Conservation (phyloP, 805 yeast genomes). For the Candida coleopterorum region DNA sequence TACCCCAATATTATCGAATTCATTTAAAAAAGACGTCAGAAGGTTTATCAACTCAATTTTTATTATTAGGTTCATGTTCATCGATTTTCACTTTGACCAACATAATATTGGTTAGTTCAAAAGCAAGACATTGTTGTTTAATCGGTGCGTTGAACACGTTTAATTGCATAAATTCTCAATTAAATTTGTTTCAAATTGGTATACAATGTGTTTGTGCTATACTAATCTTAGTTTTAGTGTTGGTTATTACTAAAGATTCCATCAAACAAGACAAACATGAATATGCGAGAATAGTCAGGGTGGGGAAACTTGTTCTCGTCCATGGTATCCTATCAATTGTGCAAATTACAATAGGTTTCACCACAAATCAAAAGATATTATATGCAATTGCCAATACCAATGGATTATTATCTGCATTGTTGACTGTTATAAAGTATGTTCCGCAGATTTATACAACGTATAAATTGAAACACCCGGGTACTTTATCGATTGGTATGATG, state of each 20-base stretch:
- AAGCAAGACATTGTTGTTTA: slow-evolving; percentile 60
- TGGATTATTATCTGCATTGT: slow-evolving; percentile 60
- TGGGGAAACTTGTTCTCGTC: slow-evolving; percentile 36
- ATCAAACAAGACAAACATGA: slow-evolving; percentile 43
- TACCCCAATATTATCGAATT: slow-evolving; percentile 71
- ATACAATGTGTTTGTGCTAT: slow-evolving; percentile 58
- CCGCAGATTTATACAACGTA: slow-evolving; percentile 78
- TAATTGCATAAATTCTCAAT: slow-evolving; percentile 62
- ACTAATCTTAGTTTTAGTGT: slow-evolving; percentile 52
- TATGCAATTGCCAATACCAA: slow-evolving; percentile 48
- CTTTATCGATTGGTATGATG: slow-evolving; percentile 77
- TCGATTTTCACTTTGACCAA: slow-evolving; percentile 67
- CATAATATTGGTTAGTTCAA: slow-evolving; percentile 54
- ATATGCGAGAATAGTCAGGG: slow-evolving; percentile 34
- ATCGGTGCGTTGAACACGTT: slow-evolving; percentile 39
- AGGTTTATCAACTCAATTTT: slow-evolving; percentile 71
- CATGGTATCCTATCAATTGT: slow-evolving; percentile 32
- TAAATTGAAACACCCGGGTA: slow-evolving; percentile 68
- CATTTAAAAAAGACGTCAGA: slow-evolving; percentile 58
- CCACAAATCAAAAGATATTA: slow-evolving; percentile 18
- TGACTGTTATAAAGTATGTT: slow-evolving; percentile 67
- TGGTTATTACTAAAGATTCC: slow-evolving; percentile 42
- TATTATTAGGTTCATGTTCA: slow-evolving; percentile 65
- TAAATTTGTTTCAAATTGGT: slow-evolving; percentile 64
- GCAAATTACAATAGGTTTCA: slow-evolving; percentile 31